A percentile compares a stretch with the other conserved stretches of the same genome.
phyloP scores from a whole-genome alignment of 768 basidiomycete species.

The Tulasnella sp. region DNA sequence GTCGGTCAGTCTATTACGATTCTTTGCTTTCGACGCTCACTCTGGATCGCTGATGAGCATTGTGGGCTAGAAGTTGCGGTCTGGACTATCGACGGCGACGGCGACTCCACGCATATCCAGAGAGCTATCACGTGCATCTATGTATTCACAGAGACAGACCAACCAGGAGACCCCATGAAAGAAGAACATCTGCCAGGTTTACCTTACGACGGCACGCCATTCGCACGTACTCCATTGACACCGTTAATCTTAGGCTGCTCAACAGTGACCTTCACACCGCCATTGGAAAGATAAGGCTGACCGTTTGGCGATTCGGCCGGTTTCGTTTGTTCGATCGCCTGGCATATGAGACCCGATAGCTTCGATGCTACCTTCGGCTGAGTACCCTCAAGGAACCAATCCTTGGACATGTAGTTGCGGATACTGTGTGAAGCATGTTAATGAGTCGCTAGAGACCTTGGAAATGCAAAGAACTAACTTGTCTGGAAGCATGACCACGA shows the following conservation, averaged over 20 bases:
- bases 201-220: background rate
- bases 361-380: slow-evolving; percentile 46
- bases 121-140: background rate
- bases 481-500: slow-evolving; percentile 82
- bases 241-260: background rate
- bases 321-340: slow-evolving; percentile 25
- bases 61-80: background rate
- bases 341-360: slow-evolving; percentile 40
- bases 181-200: background rate
- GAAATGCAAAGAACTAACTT: slow-evolving; percentile 45
- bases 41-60: slow-evolving; percentile 18
- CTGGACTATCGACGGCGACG: background rate
- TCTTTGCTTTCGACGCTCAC: background rate
- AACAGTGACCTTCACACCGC: background rate
- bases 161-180: slow-evolving; percentile 1
- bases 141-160: background rate
- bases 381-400: slow-evolving; percentile 68
- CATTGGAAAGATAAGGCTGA: background rate
- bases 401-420: slow-evolving; percentile 89
- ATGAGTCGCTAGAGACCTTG: too few relatives aligned
- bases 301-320: background rate
- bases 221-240: background rate
- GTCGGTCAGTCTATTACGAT: background rate
- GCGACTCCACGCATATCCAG: background rate
- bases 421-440: slow-evolving; percentile 57